These are phyloP conservation scores for Cordyceps javanica DNA, from an alignment of 2,329 filamentous ascomycete genomes.

Conservation along the genomic window DNA sequence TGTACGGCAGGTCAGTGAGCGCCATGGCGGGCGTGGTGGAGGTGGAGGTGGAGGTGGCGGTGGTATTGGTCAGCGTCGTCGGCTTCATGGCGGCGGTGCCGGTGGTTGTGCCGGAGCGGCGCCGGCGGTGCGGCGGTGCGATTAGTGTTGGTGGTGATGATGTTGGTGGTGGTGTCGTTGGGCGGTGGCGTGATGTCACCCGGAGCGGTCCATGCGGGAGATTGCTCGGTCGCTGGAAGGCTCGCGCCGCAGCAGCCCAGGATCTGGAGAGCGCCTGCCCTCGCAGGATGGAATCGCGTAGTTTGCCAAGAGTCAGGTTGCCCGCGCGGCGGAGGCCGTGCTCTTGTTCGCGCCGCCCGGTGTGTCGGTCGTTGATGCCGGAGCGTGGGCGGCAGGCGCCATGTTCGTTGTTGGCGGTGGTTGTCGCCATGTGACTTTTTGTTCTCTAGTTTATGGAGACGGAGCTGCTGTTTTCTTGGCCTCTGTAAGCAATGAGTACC, in stretches of 20 bases:
- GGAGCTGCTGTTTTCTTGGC: too few species aligned
- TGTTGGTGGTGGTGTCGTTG: background rate
- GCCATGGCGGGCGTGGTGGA: slow-evolving; percentile 22
- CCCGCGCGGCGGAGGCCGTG: background rate
- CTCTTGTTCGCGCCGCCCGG: background rate
- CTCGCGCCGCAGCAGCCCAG: background rate
- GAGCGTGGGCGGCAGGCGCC: background rate
- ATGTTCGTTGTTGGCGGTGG: background rate
- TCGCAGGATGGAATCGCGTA: background rate
- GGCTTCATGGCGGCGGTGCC: too few species aligned
- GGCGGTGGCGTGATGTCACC: background rate
- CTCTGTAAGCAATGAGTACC: too few species aligned
- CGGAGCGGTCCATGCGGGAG: too few species aligned
- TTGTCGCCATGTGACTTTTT: slow-evolving; percentile 7
- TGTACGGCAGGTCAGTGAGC: slow-evolving; percentile 45
- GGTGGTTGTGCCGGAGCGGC: too few species aligned
- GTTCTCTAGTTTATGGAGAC: too few species aligned
- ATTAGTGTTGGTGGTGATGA: background rate
- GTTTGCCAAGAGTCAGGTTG: background rate
- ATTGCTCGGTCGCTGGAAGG: background rate
- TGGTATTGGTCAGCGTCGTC: too few species aligned
- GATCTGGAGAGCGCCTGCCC: background rate
- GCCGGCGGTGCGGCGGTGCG: too few species aligned
- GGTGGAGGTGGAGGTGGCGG: background rate
- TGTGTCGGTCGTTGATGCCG: background rate